Evolutionary conservation across 1,284 basidiomycete genomes (phyloP).

Genomic region (Inonotus obliquus): DNA sequence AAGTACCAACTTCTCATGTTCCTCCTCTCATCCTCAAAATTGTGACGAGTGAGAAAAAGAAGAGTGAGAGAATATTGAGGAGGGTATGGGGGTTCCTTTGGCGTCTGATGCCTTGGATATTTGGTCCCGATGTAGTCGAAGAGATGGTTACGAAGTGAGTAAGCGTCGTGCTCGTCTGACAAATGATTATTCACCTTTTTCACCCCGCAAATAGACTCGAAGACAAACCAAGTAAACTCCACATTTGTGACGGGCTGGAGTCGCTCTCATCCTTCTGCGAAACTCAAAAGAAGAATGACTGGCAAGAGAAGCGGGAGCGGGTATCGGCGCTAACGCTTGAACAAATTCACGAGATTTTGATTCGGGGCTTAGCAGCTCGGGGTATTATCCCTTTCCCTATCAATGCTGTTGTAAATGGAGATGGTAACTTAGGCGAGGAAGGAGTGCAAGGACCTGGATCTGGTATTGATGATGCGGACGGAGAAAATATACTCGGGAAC

Average conservation of each 20-base stretch:
- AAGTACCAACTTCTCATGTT: no score
- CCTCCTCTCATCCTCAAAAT: no score
- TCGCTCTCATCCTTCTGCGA: conserved; percentile 45
- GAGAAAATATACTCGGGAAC: no score
- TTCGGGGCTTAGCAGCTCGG: no score
- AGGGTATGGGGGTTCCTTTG: conserved; percentile 40
- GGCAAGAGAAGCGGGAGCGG: neutral
- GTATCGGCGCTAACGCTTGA: no score
- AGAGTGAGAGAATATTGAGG: conserved; percentile 15
- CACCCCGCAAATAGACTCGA: conserved; percentile 40
- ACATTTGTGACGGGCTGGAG: conserved; percentile 47
- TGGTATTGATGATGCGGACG: no score
- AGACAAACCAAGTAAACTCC: conserved; percentile 48
- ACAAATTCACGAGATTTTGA: no score
- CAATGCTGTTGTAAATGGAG: no score
- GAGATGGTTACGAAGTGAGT: conserved; percentile 50
- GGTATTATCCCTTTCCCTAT: no score
- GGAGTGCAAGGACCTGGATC: no score
- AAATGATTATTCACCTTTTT: no score
- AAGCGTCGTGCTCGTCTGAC: neutral
- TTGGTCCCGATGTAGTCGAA: conserved; percentile 43
- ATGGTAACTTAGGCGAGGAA: no score
- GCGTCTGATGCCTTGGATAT: conserved; percentile 52
- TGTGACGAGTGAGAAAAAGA: neutral
- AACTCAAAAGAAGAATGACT: conserved; percentile 37